These are phyloP conservation scores for Monosporascus cannonballus DNA, from an alignment of 2,329 filamentous ascomycete genomes.

Conservation along the genomic window DNA sequence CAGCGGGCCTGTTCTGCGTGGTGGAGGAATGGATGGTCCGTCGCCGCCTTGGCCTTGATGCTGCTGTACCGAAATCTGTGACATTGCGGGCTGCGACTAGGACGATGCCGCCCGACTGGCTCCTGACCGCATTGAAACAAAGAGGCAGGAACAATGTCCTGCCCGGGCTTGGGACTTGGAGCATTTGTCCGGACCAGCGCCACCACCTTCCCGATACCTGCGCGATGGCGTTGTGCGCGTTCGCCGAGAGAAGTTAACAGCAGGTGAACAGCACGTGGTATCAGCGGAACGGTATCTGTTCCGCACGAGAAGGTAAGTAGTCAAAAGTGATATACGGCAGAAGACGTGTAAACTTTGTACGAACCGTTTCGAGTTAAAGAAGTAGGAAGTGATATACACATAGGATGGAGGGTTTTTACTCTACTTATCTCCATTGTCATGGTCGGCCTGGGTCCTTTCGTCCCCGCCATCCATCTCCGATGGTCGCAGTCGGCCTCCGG, in stretches of 20 bases:
- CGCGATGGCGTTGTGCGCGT: too few species aligned
- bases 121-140: constrained; percentile 12
- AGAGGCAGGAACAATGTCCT: constrained; percentile 17
- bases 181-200: constrained; percentile 16
- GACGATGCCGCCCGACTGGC: constrained; percentile 12
- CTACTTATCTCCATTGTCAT: constrained; percentile 9
- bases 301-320: too few species aligned
- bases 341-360: too few species aligned
- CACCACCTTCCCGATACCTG: neutral
- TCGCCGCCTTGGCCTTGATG: constrained; percentile 12
- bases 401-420: constrained; percentile 4
- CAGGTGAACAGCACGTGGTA: too few species aligned
- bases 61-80: constrained; percentile 7
- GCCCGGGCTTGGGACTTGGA: constrained; percentile 13
- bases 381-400: too few species aligned
- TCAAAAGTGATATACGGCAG: too few species aligned
- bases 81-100: constrained; percentile 11
- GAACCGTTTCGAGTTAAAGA: too few species aligned
- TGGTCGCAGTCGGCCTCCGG: constrained; percentile 17
- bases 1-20: constrained; percentile 12
- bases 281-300: too few species aligned
- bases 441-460: constrained; percentile 5
- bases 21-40: constrained; percentile 20
- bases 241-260: too few species aligned
- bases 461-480: constrained; percentile 16